Conservation (phyloP, 176 grass and related monocot genomes). For the Bonia amplexicaulis region DNA sequence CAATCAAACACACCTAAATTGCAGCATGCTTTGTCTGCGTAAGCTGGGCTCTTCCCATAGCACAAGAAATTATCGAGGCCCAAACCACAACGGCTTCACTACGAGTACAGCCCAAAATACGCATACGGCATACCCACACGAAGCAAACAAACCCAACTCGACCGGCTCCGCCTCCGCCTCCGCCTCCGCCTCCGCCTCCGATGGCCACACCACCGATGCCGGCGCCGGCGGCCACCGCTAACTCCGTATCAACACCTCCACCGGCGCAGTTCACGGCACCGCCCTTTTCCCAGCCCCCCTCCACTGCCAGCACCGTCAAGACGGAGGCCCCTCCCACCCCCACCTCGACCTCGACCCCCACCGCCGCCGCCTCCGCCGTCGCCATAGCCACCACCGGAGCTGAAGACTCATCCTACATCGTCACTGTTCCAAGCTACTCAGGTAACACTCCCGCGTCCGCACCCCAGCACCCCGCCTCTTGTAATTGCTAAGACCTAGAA, state of each 20-base stretch:
- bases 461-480: neutral
- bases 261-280: neutral
- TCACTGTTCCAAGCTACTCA: conserved; percentile 86
- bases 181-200: conserved; percentile 1
- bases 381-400: neutral
- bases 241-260: neutral
- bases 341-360: neutral
- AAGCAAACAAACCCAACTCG: neutral
- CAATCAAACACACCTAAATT: too few species aligned
- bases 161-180: conserved; percentile 4
- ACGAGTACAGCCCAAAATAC: neutral
- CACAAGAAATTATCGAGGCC: too few species aligned
- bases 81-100: too few species aligned
- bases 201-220: conserved; percentile 29
- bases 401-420: conserved; percentile 43
- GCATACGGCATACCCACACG: too few species aligned
- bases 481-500: neutral
- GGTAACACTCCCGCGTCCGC: conserved; percentile 24
- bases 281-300: conserved; percentile 5
- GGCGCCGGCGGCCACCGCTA: neutral
- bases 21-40: too few species aligned
- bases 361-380: neutral
- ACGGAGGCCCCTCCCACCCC: conserved; percentile 31
- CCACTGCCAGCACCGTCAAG: conserved; percentile 34
- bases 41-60: too few species aligned